Conservation (phyloP, 2,329 filamentous ascomycete genomes). For the Alternaria arborescens region DNA sequence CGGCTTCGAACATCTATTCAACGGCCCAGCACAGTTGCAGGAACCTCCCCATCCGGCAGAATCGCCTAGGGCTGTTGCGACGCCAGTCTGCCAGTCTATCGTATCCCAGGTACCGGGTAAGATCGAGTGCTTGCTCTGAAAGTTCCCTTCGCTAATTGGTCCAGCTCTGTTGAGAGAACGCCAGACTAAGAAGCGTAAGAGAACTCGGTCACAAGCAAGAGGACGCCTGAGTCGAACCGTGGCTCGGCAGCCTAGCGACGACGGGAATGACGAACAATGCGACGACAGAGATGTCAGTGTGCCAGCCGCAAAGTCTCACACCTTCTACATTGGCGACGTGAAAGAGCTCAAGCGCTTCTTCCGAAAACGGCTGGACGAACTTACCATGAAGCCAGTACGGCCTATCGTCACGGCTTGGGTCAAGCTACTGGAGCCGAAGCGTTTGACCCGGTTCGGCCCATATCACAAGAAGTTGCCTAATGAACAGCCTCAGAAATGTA, state of each 20-base stretch:
- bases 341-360: conserved; percentile 34
- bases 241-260: conserved; percentile 2
- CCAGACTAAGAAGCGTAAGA: conserved; percentile 23
- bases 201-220: conserved; percentile 21
- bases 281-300: conserved; percentile 10
- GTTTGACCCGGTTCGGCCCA: conserved; percentile 33
- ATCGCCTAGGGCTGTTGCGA: neutral
- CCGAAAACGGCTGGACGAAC: conserved; percentile 35
- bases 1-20: conserved; percentile 39
- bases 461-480: conserved; percentile 35
- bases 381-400: conserved; percentile 45
- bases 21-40: conserved; percentile 2
- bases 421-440: conserved; percentile 38
- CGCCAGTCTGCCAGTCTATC: neutral
- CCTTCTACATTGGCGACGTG: conserved; percentile 40
- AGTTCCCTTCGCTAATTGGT: conserved; percentile 17
- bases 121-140: neutral
- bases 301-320: conserved; percentile 17
- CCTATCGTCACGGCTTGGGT: conserved; percentile 46
- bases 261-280: conserved; percentile 10
- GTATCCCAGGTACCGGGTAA: conserved; percentile 18
- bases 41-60: neutral
- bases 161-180: neutral
- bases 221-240: neutral
- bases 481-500: conserved; percentile 19